Evolutionary conservation across 2,329 filamentous ascomycete genomes (phyloP), one percentile per base, ranked within the genome.

Genomic region (Microdochium bolleyi): DNA sequence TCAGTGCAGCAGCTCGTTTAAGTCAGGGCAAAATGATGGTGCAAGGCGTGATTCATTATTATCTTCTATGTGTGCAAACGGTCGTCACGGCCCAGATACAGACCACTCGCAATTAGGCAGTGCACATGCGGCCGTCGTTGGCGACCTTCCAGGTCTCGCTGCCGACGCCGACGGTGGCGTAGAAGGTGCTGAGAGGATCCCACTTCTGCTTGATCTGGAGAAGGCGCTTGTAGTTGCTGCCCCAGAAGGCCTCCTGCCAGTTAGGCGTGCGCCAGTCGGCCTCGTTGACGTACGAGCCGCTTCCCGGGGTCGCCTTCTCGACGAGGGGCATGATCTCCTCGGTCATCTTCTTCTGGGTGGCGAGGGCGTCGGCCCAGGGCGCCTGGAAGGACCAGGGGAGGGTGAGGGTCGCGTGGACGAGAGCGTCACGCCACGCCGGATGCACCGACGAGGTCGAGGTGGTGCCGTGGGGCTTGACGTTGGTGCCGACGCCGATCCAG

Each of bases 121-220:
- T 46, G 48, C 73, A 76, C 59, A 74, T 61, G 5, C 68, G 66
- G 9, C 72, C 73, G 50, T 64, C 54, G 3, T 59, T 62, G 7
- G 58, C 61, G 13, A 72, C 65, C 2, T 55, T 57, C 72, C 72
- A 77, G 3, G 58, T 58, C 13, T 76, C 72, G 56, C 68, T 73
- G 0, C 73, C 74, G 2, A 76, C 72, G 10, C 62, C 68, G 0
- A 65, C 67, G 2, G 59, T 62, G 16, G 69, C 72, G 49, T 73
- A 72, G 27, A 72, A 73, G 1, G 76, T 25, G 2, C 59, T 60
- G 2, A 63, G 25, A 3, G 70, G 61, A 59, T 75, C 76, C 57
- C 70, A 75, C 50, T 63, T 68, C 10, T 66, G 56, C 66, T 78
- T 78, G 24, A 78, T 62, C 0, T 27, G 49, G 14, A 64, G 24